A percentile compares a stretch with the other conserved stretches of the same genome.
Evolutionary conservation across 192 early-diverging fungal species (phyloP).

Genomic region (Entrophospora sp.): DNA sequence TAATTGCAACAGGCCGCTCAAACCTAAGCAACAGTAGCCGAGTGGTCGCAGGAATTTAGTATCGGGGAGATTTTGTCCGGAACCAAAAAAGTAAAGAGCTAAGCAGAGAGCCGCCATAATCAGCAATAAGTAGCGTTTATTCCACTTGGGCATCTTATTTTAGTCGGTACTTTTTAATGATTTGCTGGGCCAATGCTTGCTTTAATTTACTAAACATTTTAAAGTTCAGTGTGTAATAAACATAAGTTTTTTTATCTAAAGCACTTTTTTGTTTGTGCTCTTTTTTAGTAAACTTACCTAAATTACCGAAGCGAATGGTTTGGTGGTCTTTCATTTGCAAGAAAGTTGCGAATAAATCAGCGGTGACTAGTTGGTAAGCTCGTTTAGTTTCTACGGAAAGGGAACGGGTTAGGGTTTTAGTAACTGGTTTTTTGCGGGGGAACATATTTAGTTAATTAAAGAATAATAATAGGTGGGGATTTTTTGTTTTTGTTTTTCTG

Average conservation of each 20-base stretch:
- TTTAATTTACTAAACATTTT: neutral
- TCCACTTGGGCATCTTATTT: neutral
- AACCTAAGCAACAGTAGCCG: too few species aligned
- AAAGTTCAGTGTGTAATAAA: neutral
- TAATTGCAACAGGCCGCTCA: too few species aligned
- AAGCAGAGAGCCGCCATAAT: neutral
- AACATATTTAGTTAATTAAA: too few species aligned
- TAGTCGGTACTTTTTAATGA: neutral
- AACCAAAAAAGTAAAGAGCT: conserved; percentile 1
- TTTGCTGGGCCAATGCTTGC: neutral
- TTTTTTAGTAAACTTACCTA: neutral
- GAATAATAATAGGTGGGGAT: too few species aligned
- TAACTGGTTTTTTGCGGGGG: too few species aligned
- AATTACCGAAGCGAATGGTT: neutral
- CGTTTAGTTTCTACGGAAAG: too few species aligned
- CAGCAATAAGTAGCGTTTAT: neutral
- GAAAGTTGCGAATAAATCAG: too few species aligned
- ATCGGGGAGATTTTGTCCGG: too few species aligned
- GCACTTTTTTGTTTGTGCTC: neutral
- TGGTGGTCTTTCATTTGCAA: neutral
- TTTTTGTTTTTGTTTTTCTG: too few species aligned
- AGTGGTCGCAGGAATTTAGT: too few species aligned
- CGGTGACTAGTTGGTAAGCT: too few species aligned
- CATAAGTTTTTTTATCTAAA: neutral
- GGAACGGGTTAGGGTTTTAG: too few species aligned